Evolutionary conservation across 805 yeast species (phyloP).

Genomic region (Candida peoriensis): DNA sequence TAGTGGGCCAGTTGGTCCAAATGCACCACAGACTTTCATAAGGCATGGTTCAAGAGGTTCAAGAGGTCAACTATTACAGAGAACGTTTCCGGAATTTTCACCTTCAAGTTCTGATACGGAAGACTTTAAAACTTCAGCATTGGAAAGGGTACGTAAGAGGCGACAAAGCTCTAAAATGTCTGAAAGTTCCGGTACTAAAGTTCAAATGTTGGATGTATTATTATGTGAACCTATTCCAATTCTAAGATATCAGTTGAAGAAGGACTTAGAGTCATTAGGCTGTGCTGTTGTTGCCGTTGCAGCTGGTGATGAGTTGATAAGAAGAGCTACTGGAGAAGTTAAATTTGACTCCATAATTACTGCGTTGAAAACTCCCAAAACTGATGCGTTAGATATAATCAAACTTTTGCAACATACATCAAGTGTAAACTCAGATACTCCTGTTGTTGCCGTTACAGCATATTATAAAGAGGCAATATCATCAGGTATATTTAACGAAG

Average conservation of each 20-base stretch:
- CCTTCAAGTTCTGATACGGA: constrained; percentile 65
- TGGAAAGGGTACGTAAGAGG: constrained; percentile 47
- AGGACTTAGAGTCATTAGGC: constrained; percentile 61
- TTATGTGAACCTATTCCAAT: constrained; percentile 87
- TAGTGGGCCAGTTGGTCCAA: constrained; percentile 17
- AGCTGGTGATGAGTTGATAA: constrained; percentile 76
- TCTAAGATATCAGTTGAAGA: constrained; percentile 61
- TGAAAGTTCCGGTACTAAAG: constrained; percentile 13
- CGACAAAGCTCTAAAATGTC: constrained; percentile 42
- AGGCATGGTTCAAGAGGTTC: constrained; percentile 14
- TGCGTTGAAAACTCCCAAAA: constrained; percentile 61
- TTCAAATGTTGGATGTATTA: constrained; percentile 55
- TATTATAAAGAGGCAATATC: constrained; percentile 61
- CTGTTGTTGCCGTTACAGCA: constrained; percentile 70
- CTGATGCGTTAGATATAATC: constrained; percentile 72
- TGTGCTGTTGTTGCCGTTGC: constrained; percentile 76
- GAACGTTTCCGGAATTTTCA: constrained; percentile 32
- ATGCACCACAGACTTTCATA: constrained; percentile 2
- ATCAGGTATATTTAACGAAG: constrained; percentile 49
- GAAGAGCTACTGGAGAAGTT: constrained; percentile 77
- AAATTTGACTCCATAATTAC: constrained; percentile 81
- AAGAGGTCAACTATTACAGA: constrained; percentile 17
- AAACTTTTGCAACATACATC: constrained; percentile 70
- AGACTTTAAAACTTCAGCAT: constrained; percentile 45
- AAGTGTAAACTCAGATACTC: constrained; percentile 72